Evolutionary conservation across 495 filamentous ascomycete genomes (phyloP).

Genomic region (Xylaria venustula): DNA sequence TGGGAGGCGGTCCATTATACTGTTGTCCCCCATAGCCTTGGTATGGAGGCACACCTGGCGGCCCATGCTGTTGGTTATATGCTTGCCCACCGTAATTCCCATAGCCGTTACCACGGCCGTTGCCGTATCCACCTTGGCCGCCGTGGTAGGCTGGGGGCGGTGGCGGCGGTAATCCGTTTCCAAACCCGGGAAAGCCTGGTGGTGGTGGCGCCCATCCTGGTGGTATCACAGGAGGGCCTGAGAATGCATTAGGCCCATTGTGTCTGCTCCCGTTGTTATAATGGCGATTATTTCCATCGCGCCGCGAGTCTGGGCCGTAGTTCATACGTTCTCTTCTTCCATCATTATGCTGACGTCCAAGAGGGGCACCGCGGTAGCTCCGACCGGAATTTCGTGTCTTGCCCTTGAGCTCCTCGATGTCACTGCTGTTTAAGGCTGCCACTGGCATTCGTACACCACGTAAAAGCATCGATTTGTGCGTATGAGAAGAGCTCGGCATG

Average conservation of each 20-base stretch:
- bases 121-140: constrained; percentile 28
- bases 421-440: constrained; percentile 67
- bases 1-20: constrained; percentile 18
- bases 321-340: constrained; percentile 39
- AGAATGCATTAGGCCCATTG: constrained; percentile 26
- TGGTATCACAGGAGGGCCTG: constrained; percentile 27
- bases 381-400: constrained; percentile 60
- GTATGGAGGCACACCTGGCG: constrained; percentile 13
- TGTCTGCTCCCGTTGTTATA: constrained; percentile 30
- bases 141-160: constrained; percentile 38
- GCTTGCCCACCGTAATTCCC: constrained; percentile 24
- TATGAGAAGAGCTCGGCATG: constrained; percentile 65
- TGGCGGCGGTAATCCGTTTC: constrained; percentile 41
- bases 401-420: constrained; percentile 66
- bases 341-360: constrained; percentile 33
- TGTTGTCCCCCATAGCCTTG: constrained; percentile 21
- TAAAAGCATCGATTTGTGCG: constrained; percentile 93
- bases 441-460: constrained; percentile 71
- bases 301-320: constrained; percentile 38
- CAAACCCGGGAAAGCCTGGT: constrained; percentile 44
- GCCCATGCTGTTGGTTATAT: constrained; percentile 17
- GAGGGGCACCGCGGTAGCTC: constrained; percentile 43
- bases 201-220: constrained; percentile 45
- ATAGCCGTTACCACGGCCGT: constrained; percentile 25
- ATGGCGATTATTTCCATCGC: constrained; percentile 17